These are phyloP conservation scores for Pichia heedii DNA, from an alignment of 805 yeast species.

Conservation along the genomic window DNA sequence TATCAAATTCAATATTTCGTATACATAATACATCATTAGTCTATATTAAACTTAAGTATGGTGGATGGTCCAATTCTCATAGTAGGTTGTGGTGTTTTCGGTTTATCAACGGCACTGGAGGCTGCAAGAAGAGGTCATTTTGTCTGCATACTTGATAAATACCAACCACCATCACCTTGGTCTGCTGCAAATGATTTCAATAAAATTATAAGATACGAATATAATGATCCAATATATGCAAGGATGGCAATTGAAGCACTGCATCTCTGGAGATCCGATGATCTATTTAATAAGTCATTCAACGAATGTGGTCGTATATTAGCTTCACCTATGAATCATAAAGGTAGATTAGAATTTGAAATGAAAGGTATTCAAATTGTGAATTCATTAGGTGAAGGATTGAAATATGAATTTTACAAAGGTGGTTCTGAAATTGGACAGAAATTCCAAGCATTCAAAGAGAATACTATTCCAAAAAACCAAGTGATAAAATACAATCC, in stretches of 20 bases:
- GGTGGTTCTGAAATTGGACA: constrained; percentile 25
- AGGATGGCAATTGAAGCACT: constrained; percentile 37
- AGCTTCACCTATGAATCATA: constrained; percentile 24
- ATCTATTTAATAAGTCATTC: constrained; percentile 24
- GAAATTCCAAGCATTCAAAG: constrained; percentile 11
- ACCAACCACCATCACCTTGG: constrained; percentile 35
- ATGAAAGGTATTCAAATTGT: constrained; percentile 27
- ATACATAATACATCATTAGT: no score
- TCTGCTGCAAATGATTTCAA: constrained; percentile 41
- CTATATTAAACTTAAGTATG: neutral
- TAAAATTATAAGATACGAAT: constrained; percentile 41
- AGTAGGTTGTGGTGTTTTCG: constrained; percentile 36
- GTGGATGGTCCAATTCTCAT: constrained; percentile 9
- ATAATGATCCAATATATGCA: constrained; percentile 32
- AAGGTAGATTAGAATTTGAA: constrained; percentile 31
- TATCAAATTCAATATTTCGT: neutral
- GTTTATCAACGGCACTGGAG: constrained; percentile 34
- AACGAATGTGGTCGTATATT: constrained; percentile 34
- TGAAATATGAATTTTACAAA: constrained; percentile 19
- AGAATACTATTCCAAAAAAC: constrained; percentile 10
- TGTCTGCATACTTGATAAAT: constrained; percentile 31
- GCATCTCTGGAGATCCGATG: constrained; percentile 28
- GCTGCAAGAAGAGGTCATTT: constrained; percentile 19
- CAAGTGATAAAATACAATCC: constrained; percentile 28
- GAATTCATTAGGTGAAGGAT: constrained; percentile 16